A percentile compares a stretch with the other conserved stretches of the same genome.
Evolutionary conservation across 2,329 filamentous ascomycete genomes (phyloP).

Genomic region (Parascedosporium putredinis): DNA sequence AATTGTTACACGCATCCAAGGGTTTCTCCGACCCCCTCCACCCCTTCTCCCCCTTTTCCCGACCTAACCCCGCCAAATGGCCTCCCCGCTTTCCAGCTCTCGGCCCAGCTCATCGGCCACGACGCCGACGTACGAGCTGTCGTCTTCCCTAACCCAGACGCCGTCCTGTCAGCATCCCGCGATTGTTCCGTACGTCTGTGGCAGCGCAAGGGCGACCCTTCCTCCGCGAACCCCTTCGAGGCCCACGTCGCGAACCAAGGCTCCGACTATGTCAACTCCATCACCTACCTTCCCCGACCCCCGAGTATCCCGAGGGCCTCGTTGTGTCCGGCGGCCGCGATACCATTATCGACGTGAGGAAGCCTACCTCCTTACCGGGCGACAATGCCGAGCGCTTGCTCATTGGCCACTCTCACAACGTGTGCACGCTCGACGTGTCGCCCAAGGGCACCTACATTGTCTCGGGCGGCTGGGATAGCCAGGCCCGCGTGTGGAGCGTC

Average conservation of each 20-base stretch:
- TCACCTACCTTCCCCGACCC: constrained; percentile 66
- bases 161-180: constrained; percentile 76
- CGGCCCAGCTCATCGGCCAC: constrained; percentile 79
- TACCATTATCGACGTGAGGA: constrained; percentile 81
- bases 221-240: constrained; percentile 65
- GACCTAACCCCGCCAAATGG: constrained; percentile 6
- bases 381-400: constrained; percentile 80
- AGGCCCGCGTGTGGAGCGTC: constrained; percentile 79
- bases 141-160: constrained; percentile 61
- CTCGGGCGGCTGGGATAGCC: constrained; percentile 88
- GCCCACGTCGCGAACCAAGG: constrained; percentile 69
- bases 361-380: constrained; percentile 52
- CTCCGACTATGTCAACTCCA: constrained; percentile 75
- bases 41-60: constrained; percentile 10
- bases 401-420: constrained; percentile 76
- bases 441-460: constrained; percentile 64
- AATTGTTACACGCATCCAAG: too few relatives aligned
- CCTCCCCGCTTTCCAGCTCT: constrained; percentile 74
- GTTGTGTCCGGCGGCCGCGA: constrained; percentile 85
- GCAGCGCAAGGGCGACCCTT: constrained; percentile 51
- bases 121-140: constrained; percentile 90
- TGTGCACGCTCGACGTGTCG: constrained; percentile 76
- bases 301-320: constrained; percentile 64
- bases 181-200: constrained; percentile 86
- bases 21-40: constrained; percentile 7